Percentiles rank a stretch among this genome's conserved stretches.
These are phyloP conservation scores for Coemansia sp. DNA, from an alignment of 192 early-diverging fungal genomes.

Conservation along the genomic window DNA sequence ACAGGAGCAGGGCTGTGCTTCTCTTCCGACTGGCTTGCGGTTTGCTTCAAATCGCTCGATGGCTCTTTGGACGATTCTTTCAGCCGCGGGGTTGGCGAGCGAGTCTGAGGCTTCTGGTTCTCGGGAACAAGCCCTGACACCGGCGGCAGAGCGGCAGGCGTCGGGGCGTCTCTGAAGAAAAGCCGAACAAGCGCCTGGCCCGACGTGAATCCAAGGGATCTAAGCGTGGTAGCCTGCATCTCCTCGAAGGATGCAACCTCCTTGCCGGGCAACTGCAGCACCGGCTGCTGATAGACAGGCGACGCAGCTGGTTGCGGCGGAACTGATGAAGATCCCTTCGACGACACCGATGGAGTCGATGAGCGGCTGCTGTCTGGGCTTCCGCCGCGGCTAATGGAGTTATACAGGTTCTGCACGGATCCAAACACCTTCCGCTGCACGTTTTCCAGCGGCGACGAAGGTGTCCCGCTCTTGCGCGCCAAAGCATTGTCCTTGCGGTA, in stretches of 20 bases:
- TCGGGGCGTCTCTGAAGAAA: slow-evolving; percentile 55
- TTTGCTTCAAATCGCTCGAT: background rate
- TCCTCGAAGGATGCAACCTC: slow-evolving; percentile 61
- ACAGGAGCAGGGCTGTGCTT: background rate
- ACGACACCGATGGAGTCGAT: background rate
- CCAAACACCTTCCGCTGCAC: slow-evolving; percentile 9
- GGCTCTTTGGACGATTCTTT: too few species aligned
- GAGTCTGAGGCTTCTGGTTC: background rate
- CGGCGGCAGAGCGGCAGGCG: background rate
- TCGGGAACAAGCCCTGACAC: background rate
- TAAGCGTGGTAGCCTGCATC: slow-evolving; percentile 69
- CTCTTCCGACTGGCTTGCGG: background rate
- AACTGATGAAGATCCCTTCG: background rate
- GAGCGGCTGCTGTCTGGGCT: background rate
- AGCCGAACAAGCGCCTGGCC: slow-evolving; percentile 73
- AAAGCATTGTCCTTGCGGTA: background rate
- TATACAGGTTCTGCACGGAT: slow-evolving; percentile 4
- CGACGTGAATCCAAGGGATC: slow-evolving; percentile 64
- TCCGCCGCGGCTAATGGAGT: background rate
- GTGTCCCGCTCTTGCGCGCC: background rate
- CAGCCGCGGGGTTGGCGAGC: too few species aligned
- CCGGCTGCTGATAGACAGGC: slow-evolving; percentile 31
- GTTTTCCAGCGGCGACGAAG: background rate
- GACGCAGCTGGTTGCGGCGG: background rate
- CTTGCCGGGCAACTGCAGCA: slow-evolving; percentile 32